Percentiles rank a stretch among this genome's conserved stretches.
Evolutionary conservation across 75 land plant species (phyloP).

Genomic region (Chamaecyparis obtusa): DNA sequence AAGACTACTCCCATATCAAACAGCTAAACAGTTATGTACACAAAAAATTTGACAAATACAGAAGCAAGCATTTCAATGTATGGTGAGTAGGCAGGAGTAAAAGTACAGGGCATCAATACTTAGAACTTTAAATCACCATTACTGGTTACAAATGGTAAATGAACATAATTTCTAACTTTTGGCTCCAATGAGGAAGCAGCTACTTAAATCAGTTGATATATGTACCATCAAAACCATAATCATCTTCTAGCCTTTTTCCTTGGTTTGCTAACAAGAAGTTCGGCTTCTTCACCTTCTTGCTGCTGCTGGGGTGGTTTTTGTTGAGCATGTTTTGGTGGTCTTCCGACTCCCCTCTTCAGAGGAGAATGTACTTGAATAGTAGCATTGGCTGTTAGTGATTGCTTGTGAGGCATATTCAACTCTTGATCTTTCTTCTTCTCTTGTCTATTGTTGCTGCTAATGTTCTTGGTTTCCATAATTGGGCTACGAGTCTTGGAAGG

Average conservation of each 20-base stretch:
- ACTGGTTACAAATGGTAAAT: no score
- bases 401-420: no score
- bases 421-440: not conserved
- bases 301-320: not conserved
- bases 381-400: not conserved
- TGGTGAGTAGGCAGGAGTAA: no score
- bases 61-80: no score
- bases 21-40: no score
- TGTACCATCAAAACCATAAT: not conserved
- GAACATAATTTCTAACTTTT: no score
- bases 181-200: no score
- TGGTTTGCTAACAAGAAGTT: not conserved
- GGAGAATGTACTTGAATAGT: not conserved
- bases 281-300: not conserved
- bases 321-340: not conserved
- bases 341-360: not conserved
- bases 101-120: no score
- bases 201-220: no score
- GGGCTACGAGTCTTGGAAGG: not conserved
- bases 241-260: not conserved
- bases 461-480: not conserved
- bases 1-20: no score
- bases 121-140: no score
- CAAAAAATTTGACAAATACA: no score
- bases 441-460: not conserved